Conservation (phyloP, 2,329 filamentous ascomycete genomes). For the Phialophora expanda region DNA sequence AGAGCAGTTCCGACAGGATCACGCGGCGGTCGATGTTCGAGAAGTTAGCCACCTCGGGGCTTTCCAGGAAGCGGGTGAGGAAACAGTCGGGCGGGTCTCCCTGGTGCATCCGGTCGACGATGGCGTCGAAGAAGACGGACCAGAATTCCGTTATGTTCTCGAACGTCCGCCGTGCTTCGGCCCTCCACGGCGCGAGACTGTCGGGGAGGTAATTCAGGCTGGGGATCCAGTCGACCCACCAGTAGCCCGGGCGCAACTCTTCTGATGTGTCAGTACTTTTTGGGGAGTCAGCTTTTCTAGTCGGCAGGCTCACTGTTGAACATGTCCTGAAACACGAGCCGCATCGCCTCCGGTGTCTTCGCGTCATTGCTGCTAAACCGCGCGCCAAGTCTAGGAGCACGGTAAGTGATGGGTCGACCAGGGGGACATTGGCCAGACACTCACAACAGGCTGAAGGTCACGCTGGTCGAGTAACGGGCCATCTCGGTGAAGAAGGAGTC, state of each 20-base stretch:
- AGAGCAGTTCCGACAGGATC: conserved; percentile 22
- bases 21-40: conserved; percentile 19
- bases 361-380: conserved; percentile 19
- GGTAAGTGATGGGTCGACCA: conserved; percentile 1
- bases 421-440: not conserved
- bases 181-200: conserved; percentile 43
- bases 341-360: conserved; percentile 23
- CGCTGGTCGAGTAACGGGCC: conserved; percentile 25
- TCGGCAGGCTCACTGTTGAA: not conserved
- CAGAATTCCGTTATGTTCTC: conserved; percentile 25
- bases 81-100: conserved; percentile 28
- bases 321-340: conserved; percentile 24
- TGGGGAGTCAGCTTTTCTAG: not conserved
- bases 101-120: conserved; percentile 18
- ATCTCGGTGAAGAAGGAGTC: conserved; percentile 21
- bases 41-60: conserved; percentile 21
- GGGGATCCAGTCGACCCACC: conserved; percentile 53
- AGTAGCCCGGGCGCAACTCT: conserved; percentile 27
- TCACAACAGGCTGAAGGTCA: conserved; percentile 29
- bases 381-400: conserved; percentile 22
- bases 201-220: conserved; percentile 50
- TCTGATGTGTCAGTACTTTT: not conserved
- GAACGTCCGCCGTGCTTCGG: conserved; percentile 8
- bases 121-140: conserved; percentile 25
- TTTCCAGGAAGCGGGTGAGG: conserved; percentile 21